These are phyloP conservation scores for Chaetomium tenue DNA, from an alignment of 495 filamentous ascomycete species.

Conservation along the genomic window DNA sequence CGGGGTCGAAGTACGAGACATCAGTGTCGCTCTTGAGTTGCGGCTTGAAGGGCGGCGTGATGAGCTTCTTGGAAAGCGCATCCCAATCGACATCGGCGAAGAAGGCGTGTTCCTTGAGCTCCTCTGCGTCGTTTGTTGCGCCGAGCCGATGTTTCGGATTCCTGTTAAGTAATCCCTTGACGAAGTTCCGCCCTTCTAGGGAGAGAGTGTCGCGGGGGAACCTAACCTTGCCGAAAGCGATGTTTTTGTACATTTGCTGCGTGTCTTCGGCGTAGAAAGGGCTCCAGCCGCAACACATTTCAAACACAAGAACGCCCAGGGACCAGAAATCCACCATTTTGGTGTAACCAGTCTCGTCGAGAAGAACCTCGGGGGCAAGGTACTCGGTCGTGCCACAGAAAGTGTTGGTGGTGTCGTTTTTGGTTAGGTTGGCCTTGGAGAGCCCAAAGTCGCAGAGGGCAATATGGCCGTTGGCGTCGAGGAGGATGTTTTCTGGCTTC, in stretches of 20 bases:
- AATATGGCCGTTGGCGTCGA: constrained; percentile 88
- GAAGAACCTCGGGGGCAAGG: constrained; percentile 87
- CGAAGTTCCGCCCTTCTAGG: constrained; percentile 92
- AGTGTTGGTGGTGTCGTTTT: constrained; percentile 96
- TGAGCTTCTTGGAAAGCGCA: constrained; percentile 77
- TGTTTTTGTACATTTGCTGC: constrained; percentile 99
- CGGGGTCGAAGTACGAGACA: constrained; percentile 96
- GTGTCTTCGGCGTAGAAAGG: constrained; percentile 99
- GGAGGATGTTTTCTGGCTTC: constrained; percentile 96
- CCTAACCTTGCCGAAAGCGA: constrained; percentile 95
- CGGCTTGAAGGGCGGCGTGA: constrained; percentile 97
- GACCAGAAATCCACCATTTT: constrained; percentile 99
- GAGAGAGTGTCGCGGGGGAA: constrained; percentile 94
- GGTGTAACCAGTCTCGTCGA: constrained; percentile 97
- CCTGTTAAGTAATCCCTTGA: constrained; percentile 94
- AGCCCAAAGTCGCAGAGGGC: constrained; percentile 95
- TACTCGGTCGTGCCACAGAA: constrained; percentile 99
- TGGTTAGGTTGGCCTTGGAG: constrained; percentile 93
- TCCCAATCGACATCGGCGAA: constrained; percentile 94
- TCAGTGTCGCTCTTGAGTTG: constrained; percentile 93
- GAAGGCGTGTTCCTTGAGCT: constrained; percentile 92
- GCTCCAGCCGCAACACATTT: constrained; percentile 99
- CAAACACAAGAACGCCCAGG: constrained; percentile 93
- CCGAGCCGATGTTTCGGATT: constrained; percentile 95
- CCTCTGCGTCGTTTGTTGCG: constrained; percentile 86